Evolutionary conservation across 306 rosid genomes (phyloP), one percentile per base, ranked within the genome.

Genomic region (Trichosanthes truncata): DNA sequence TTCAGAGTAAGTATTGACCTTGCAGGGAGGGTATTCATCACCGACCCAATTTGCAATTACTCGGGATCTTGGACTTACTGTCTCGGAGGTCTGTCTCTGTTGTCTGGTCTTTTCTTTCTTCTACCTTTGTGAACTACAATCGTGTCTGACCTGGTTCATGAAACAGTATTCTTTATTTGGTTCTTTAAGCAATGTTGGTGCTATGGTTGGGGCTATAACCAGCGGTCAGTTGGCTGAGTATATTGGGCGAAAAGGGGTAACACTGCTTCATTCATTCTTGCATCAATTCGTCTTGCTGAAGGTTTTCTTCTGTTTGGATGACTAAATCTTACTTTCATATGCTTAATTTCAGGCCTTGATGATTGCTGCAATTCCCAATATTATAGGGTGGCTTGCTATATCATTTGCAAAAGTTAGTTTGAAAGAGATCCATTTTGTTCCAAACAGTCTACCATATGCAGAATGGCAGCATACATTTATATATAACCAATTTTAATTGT

Each of bases 161-260:
- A 76, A 66, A 43, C 86, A 94, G 98, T 95, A 9, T 77, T 95
- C 98, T 74, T 69, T 91, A 76, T 95, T 92, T 81, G 98, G 98
- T 56, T 95, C 98, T 77, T 78, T 95, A 68, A 92, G 96, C 82
- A 95, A 95, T 81, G 98, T 95, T 60, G 99, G 99, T 63, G 97
- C 97, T 59, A 95, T 95, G 99, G 87, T 95, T 74, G 99, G 99
- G 80, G 99, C 99, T 81, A 91, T 95, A 82, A 87, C 97, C 35
- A 95, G 99, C 82, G 99, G 99, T 60, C 99, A 95, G 81, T 86
- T 95, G 84, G 87, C 99, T 15, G 99, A 95, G 83, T 89, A 90
- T 85, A 84, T 93, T 40, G 99, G 99, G 25, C 93, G 99, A 36
- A 95, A 95, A 89, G 99, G 99, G 96, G 99, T 95, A 84, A 61